Evolutionary conservation across 257 asterid genomes (phyloP).

Genomic region (Capsicum chinense): DNA sequence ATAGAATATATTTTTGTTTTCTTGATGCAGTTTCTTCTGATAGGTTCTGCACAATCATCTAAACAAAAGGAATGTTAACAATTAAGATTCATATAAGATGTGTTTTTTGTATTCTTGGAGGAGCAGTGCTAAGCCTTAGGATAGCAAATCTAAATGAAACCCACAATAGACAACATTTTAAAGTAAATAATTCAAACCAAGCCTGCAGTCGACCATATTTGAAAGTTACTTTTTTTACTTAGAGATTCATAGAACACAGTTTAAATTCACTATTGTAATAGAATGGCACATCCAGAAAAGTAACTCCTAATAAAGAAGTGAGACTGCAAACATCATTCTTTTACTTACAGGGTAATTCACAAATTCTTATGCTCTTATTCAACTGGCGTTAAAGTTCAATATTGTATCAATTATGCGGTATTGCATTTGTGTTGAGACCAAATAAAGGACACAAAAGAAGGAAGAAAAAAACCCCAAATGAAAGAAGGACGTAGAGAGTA

Average conservation of each 20-base stretch:
- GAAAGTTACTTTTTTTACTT: background rate
- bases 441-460: slow-evolving; percentile 48
- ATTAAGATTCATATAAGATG: background rate
- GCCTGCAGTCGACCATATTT: background rate
- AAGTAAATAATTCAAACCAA: background rate
- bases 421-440: slow-evolving; percentile 47
- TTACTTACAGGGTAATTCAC: background rate
- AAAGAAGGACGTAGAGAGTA: background rate
- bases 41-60: background rate
- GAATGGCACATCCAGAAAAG: background rate
- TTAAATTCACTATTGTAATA: background rate
- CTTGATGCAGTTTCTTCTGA: background rate
- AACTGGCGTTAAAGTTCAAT: background rate
- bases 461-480: slow-evolving; percentile 39
- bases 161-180: background rate
- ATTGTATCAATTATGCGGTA: background rate
- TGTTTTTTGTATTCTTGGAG: background rate
- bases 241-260: background rate
- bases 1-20: background rate
- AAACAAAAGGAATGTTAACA: background rate
- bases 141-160: background rate
- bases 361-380: slow-evolving; percentile 14
- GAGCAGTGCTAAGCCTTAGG: background rate
- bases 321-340: slow-evolving; percentile 10
- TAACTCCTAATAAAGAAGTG: background rate